These are phyloP conservation scores for Piromyces finnis DNA, from an alignment of 192 early-diverging fungal species.

Conservation along the genomic window DNA sequence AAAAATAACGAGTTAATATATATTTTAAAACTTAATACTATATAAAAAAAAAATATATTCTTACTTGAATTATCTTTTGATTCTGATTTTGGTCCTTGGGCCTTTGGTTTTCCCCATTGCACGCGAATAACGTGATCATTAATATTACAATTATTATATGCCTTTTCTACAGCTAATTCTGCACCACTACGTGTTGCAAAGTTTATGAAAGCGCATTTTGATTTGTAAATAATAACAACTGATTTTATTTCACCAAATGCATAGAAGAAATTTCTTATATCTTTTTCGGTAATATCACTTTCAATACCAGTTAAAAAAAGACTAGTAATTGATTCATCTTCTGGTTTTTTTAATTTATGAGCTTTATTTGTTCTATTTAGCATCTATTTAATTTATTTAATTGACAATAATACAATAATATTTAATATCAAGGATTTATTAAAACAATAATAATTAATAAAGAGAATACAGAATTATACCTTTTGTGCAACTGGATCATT, in stretches of 20 bases:
- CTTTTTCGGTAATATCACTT: constrained; percentile 43
- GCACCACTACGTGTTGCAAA: constrained; percentile 61
- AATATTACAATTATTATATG: constrained; percentile 50
- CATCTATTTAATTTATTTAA: background rate
- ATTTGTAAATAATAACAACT: constrained; percentile 57
- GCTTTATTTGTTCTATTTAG: constrained; percentile 22
- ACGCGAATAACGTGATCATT: constrained; percentile 53
- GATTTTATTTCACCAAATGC: constrained; percentile 81
- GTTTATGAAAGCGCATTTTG: constrained; percentile 81
- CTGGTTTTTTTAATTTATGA: constrained; percentile 37
- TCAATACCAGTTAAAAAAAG: constrained; percentile 73
- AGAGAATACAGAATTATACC: constrained; percentile 14
- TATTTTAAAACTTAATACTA: no score
- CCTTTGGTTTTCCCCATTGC: constrained; percentile 66
- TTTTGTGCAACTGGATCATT: constrained; percentile 89
- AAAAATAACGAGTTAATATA: no score
- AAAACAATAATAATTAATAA: no score
- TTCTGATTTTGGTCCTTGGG: constrained; percentile 43
- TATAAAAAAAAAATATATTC: constrained; percentile 1
- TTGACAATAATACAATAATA: no score
- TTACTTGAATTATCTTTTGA: constrained; percentile 7
- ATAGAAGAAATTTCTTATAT: constrained; percentile 57
- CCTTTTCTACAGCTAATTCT: constrained; percentile 57
- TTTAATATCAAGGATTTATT: no score
- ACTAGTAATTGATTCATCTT: constrained; percentile 66